These are phyloP conservation scores for Passiflora organensis DNA, from an alignment of 345 rosid species.

Conservation along the genomic window DNA sequence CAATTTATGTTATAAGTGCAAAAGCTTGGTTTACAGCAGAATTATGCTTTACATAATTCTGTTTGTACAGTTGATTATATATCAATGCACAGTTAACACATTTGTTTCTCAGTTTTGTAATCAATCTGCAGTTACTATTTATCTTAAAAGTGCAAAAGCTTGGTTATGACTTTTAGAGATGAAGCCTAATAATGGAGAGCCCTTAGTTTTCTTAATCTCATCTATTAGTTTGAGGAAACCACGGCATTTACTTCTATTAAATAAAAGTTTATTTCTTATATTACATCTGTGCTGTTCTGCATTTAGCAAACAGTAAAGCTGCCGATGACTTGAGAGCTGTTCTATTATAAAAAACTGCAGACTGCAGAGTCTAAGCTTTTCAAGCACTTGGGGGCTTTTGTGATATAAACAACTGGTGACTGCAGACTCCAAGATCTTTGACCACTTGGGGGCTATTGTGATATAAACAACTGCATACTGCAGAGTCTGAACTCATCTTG, in stretches of 20 bases:
- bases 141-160: too few relatives aligned
- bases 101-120: too few relatives aligned
- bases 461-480: not conserved
- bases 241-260: slow-evolving; percentile 1
- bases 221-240: not conserved
- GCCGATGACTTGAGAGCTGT: not conserved
- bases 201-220: too few relatives aligned
- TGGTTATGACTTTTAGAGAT: too few relatives aligned
- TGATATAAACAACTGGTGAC: not conserved
- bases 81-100: too few relatives aligned
- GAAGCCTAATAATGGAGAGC: too few relatives aligned
- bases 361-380: not conserved
- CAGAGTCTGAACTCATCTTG: not conserved
- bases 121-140: too few relatives aligned
- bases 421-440: not conserved
- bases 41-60: too few relatives aligned
- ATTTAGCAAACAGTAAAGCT: not conserved
- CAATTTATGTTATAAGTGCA: too few relatives aligned
- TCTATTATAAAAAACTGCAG: not conserved
- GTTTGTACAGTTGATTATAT: too few relatives aligned
- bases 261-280: slow-evolving; percentile 2
- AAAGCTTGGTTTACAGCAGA: too few relatives aligned
- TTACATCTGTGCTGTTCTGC: not conserved
- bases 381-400: not conserved
- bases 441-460: not conserved